Evolutionary conservation across 1,284 basidiomycete species (phyloP).

Genomic region (Melampsora americana): DNA sequence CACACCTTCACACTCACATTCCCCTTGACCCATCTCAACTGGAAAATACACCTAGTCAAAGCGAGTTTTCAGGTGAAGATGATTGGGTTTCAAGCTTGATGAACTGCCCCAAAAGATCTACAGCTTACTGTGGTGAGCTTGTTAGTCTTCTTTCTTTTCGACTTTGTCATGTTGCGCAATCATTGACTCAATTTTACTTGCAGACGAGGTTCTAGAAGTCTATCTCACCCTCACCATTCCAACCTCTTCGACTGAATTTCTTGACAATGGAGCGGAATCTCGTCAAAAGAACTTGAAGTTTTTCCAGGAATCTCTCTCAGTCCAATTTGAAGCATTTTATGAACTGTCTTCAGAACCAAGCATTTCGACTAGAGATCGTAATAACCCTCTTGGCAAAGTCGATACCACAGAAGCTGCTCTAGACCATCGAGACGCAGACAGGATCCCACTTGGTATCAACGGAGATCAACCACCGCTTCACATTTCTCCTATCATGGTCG

Average conservation of each 20-base stretch:
- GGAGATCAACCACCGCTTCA: too few relatives aligned
- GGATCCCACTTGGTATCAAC: too few relatives aligned
- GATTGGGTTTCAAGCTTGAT: not conserved
- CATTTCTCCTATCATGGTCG: too few relatives aligned
- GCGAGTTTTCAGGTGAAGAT: not conserved
- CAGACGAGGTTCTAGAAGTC: conserved; percentile 9
- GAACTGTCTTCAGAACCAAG: not conserved
- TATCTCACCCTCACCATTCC: conserved; percentile 1
- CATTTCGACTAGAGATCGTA: not conserved
- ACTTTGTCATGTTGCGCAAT: not conserved
- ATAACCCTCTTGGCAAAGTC: too few relatives aligned
- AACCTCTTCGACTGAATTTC: not conserved
- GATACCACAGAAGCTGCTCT: too few relatives aligned
- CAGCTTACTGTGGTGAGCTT: conserved; percentile 8
- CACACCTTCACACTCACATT: too few relatives aligned
- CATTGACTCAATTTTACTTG: conserved; percentile 7
- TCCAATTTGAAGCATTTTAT: not conserved
- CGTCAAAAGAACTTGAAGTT: not conserved
- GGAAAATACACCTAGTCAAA: too few relatives aligned
- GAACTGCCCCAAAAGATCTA: not conserved
- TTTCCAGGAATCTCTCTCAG: not conserved
- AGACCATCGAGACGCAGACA: too few relatives aligned
- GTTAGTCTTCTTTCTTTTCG: not conserved
- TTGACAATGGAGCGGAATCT: not conserved
- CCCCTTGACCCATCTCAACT: too few relatives aligned